Percentiles rank a stretch among this genome's conserved stretches.
Conservation (phyloP, 495 filamentous ascomycete species). For the Aspergillus steynii region DNA sequence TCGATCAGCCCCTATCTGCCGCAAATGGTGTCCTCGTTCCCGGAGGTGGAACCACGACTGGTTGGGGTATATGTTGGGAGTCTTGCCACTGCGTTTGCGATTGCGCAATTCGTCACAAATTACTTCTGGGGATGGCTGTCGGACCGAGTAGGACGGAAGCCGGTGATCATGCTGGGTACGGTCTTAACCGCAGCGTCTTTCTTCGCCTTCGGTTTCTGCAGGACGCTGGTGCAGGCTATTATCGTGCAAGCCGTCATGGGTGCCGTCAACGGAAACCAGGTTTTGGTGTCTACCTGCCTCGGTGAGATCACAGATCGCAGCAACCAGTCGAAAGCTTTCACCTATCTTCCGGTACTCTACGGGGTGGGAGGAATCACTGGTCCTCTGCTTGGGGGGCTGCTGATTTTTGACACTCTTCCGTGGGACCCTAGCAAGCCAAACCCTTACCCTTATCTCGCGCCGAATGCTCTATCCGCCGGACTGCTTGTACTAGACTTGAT, state of each 20-base stretch:
- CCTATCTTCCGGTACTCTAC: constrained; percentile 90
- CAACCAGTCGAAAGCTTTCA: constrained; percentile 90
- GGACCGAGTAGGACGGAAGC: constrained; percentile 88
- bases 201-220: constrained; percentile 83
- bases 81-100: constrained; percentile 85
- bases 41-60: constrained; percentile 66
- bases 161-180: constrained; percentile 86
- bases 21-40: constrained; percentile 84
- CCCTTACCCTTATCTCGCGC: constrained; percentile 79
- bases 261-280: constrained; percentile 86
- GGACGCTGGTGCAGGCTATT: constrained; percentile 77
- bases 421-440: constrained; percentile 51
- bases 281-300: constrained; percentile 85
- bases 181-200: constrained; percentile 79
- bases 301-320: constrained; percentile 94
- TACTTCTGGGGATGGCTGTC: constrained; percentile 93
- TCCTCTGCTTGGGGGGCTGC: constrained; percentile 81
- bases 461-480: constrained; percentile 73
- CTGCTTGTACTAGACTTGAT: constrained; percentile 74
- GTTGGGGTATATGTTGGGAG: constrained; percentile 88
- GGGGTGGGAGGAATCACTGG: constrained; percentile 91
- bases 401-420: constrained; percentile 62
- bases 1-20: constrained; percentile 96
- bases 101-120: constrained; percentile 89
- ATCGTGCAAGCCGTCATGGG: constrained; percentile 88